phyloP scores from a whole-genome alignment of 1,139 yeast genomes.

The Sugiyamaella castrensis region DNA sequence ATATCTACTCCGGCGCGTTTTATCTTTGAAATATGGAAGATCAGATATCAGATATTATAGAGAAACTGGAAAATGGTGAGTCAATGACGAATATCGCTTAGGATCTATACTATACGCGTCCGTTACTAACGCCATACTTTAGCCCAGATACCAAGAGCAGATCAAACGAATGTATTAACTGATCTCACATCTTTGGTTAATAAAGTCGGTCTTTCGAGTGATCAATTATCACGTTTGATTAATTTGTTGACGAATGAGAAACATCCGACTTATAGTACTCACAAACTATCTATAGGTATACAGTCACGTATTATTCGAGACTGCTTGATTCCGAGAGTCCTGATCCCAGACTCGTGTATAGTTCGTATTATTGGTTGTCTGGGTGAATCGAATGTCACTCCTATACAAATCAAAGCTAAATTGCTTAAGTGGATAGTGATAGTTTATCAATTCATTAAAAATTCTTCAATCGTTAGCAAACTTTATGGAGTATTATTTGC shows the following conservation, averaged over 20 bases:
- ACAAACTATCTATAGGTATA: constrained; percentile 1
- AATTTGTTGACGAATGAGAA: background rate
- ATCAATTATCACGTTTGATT: background rate
- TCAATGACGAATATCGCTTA: background rate
- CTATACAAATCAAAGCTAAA: constrained; percentile 33
- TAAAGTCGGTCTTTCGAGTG: constrained; percentile 1
- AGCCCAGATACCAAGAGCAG: no score
- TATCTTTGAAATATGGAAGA: background rate
- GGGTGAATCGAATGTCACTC: constrained; percentile 30
- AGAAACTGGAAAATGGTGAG: constrained; percentile 4
- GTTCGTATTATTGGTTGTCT: constrained; percentile 34
- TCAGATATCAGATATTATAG: background rate
- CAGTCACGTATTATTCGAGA: constrained; percentile 28
- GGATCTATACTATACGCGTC: no score
- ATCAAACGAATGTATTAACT: no score
- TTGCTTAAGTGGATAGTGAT: constrained; percentile 44
- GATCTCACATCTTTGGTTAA: no score
- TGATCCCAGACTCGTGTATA: constrained; percentile 31
- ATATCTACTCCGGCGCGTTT: no score
- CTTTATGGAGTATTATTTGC: constrained; percentile 43
- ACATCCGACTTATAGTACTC: no score
- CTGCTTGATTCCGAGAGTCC: constrained; percentile 36
- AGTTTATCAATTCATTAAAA: constrained; percentile 35
- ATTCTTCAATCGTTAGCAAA: constrained; percentile 27
- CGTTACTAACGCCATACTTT: no score